Conservation (phyloP, 2,329 filamentous ascomycete genomes). For the Trichoderma gracile region DNA sequence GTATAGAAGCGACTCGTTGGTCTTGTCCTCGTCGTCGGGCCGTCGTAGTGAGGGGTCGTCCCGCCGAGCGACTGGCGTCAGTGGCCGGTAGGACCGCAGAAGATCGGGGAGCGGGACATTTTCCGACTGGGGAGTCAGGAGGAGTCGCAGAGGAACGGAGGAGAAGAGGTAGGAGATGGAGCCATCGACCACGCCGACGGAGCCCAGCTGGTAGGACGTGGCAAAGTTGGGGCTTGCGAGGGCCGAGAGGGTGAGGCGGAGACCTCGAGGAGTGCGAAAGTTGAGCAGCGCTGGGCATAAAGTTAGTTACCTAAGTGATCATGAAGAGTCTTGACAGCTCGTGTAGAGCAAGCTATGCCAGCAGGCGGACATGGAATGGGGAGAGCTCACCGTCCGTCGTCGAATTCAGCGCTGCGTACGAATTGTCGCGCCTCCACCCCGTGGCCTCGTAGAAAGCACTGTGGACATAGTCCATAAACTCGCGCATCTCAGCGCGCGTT, state of each 20-base stretch:
- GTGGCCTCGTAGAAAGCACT: conserved; percentile 84
- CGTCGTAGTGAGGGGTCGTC: conserved; percentile 28
- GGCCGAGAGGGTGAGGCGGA: conserved; percentile 85
- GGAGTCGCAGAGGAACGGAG: conserved; percentile 70
- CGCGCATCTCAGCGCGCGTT: conserved; percentile 65
- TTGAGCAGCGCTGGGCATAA: conserved; percentile 71
- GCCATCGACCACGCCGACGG: conserved; percentile 87
- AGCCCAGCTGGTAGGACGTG: conserved; percentile 89
- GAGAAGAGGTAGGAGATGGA: conserved; percentile 97
- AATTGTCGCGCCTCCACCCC: conserved; percentile 89
- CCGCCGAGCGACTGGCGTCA: conserved; percentile 59
- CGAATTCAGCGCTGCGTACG: conserved; percentile 81
- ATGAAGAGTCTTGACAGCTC: too few species aligned
- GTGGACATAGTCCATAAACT: conserved; percentile 97
- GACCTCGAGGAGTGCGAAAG: conserved; percentile 80
- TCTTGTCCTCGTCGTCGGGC: conserved; percentile 35
- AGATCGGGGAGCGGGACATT: conserved; percentile 74
- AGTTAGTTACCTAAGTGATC: background rate
- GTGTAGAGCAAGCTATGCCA: too few species aligned
- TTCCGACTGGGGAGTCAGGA: conserved; percentile 68
- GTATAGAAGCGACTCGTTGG: conserved; percentile 64
- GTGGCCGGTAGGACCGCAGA: conserved; percentile 78
- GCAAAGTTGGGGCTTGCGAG: conserved; percentile 91
- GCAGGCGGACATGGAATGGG: background rate
- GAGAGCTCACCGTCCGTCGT: conserved; percentile 70